Evolutionary conservation across 768 basidiomycete genomes (phyloP).

Genomic region (Panaeolus cyanescens): DNA sequence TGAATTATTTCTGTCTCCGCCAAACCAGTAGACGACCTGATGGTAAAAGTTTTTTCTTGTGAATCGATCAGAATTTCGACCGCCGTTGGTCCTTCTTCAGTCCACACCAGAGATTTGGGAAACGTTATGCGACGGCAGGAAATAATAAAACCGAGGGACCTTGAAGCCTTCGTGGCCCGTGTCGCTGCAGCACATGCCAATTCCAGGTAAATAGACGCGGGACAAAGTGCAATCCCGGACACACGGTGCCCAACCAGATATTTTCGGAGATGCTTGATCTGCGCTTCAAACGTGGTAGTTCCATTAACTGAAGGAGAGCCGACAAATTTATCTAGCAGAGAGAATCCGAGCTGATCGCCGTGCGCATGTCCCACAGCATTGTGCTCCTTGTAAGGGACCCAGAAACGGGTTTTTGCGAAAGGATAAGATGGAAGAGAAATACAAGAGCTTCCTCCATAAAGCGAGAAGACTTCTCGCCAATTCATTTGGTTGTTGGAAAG

Average conservation of each 20-base stretch:
- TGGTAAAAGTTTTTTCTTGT: constrained; percentile 43
- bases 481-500: constrained; percentile 36
- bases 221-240: constrained; percentile 55
- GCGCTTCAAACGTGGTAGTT: constrained; percentile 54
- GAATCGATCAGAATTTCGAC: constrained; percentile 42
- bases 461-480: constrained; percentile 58
- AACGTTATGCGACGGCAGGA: constrained; percentile 48
- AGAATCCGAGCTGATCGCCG: constrained; percentile 5
- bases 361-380: background rate
- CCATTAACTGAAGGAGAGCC: constrained; percentile 35
- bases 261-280: constrained; percentile 41
- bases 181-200: constrained; percentile 48
- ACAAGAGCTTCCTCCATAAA: constrained; percentile 41
- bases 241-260: constrained; percentile 63
- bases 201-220: constrained; percentile 68
- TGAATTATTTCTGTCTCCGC: constrained; percentile 38
- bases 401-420: constrained; percentile 56
- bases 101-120: constrained; percentile 52
- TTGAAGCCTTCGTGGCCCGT: constrained; percentile 28
- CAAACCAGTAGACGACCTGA: constrained; percentile 40
- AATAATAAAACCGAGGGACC: constrained; percentile 31
- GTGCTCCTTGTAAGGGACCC: constrained; percentile 49
- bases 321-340: constrained; percentile 33
- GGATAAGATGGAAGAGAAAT: constrained; percentile 67
- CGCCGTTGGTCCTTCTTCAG: constrained; percentile 22